A percentile compares a stretch with the other conserved stretches of the same genome.
These are phyloP conservation scores for Phytophthora citrophthora DNA, from an alignment of 352 stramenopile genomes.

Conservation along the genomic window DNA sequence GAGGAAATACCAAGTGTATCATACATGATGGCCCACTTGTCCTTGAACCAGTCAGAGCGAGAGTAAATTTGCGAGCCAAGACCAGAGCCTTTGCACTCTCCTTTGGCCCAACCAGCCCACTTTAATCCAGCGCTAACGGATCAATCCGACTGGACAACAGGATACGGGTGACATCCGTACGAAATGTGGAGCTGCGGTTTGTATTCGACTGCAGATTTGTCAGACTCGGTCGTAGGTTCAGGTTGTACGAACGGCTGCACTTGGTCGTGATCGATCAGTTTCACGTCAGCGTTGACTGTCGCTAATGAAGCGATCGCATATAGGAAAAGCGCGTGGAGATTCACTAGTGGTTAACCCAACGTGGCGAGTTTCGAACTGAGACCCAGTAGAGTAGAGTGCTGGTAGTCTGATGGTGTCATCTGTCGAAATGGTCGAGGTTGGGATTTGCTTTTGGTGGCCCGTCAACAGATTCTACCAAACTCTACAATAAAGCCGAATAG, in stretches of 20 bases:
- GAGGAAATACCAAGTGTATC: slow-evolving; percentile 25
- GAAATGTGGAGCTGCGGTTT: slow-evolving; percentile 11
- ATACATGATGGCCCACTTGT: slow-evolving; percentile 32
- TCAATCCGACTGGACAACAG: slow-evolving; percentile 9
- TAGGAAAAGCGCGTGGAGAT: background rate
- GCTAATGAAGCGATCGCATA: background rate
- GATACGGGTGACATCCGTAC: slow-evolving; percentile 17
- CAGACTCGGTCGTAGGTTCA: slow-evolving; percentile 6
- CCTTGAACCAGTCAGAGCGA: slow-evolving; percentile 22
- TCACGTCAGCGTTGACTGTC: background rate
- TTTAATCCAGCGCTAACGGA: slow-evolving; percentile 10
- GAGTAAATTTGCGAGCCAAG: slow-evolving; percentile 35
- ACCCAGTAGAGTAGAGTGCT: too few relatives aligned
- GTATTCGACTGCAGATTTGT: slow-evolving; percentile 19
- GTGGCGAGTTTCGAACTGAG: too few relatives aligned
- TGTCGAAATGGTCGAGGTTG: too few relatives aligned
- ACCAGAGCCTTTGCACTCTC: slow-evolving; percentile 19
- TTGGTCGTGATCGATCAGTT: slow-evolving; percentile 6
- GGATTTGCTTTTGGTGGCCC: too few relatives aligned
- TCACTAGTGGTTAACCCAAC: too few relatives aligned
- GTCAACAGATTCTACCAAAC: too few relatives aligned
- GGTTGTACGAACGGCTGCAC: slow-evolving; percentile 10
- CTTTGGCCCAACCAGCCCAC: slow-evolving; percentile 16
- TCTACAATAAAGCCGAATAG: too few relatives aligned
- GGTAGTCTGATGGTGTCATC: too few relatives aligned